Conservation (phyloP, 345 rosid species). For the Litchi chinensis region DNA sequence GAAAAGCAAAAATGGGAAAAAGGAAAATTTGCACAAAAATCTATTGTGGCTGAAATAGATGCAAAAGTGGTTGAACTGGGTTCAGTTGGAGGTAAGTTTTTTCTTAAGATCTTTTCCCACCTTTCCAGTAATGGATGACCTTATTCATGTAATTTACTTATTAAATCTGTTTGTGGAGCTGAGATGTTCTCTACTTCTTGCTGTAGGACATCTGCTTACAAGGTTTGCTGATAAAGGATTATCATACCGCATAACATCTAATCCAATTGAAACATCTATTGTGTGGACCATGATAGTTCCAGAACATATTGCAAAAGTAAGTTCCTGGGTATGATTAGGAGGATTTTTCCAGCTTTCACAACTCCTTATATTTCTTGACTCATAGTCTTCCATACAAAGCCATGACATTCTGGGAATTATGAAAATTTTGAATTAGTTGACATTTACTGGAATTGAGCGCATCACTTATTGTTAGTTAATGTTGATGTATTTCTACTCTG, state of each 20-base stretch:
- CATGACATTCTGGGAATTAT: background rate
- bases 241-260: slow-evolving; percentile 61
- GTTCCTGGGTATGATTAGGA: slow-evolving; percentile 15
- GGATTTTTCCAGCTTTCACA: background rate
- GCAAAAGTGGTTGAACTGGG: slow-evolving; percentile 81
- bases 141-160: slow-evolving; percentile 17
- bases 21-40: slow-evolving; percentile 82
- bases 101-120: slow-evolving; percentile 10
- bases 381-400: background rate
- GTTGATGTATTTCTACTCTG: background rate
- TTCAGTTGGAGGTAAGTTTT: slow-evolving; percentile 71
- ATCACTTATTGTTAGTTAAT: background rate
- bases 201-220: slow-evolving; percentile 79
- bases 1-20: slow-evolving; percentile 87
- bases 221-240: slow-evolving; percentile 86
- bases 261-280: slow-evolving; percentile 84
- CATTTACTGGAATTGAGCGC: background rate
- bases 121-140: background rate
- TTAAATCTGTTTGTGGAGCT: slow-evolving; percentile 19
- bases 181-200: slow-evolving; percentile 32
- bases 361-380: background rate
- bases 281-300: slow-evolving; percentile 85
- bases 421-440: background rate
- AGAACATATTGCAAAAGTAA: slow-evolving; percentile 72
- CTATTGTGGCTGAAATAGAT: slow-evolving; percentile 82